Base-by-base conservation (phyloP, 164 flowering plant species). In the Sextonia rubra region DNA sequence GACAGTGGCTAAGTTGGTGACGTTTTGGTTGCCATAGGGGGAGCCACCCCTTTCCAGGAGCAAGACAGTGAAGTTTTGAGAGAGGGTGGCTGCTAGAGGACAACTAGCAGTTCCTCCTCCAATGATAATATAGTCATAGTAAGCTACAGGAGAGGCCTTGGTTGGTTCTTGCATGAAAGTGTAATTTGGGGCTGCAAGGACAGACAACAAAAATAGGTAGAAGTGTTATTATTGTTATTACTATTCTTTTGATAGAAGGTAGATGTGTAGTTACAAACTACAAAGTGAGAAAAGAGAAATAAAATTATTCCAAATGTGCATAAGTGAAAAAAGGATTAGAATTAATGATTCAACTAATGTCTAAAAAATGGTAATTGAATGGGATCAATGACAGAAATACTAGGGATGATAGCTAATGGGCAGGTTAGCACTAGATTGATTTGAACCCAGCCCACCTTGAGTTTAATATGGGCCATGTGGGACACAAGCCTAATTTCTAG, bases 41-140 rank as follows among this genome's bases (percentile, higher is more conserved):
- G 84, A 79, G 58, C 91, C 97, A 6, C 98, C 98, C 32, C 97
- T 77, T 69, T 93, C 98, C 0, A 93, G 79, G 29, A 93, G 44
- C 17, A 91, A 58, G 3, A 93, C 97, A 6, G 64, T 81, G 24
- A 83, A 82, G 29, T 75, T 75, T 48, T 79, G 77, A 0, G 98
- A 91, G 2, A 93, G 94, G 0, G 98, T 93, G 3, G 98, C 93
- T 0, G 94, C 93, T 22, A 93, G 32, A 0, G 94, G 85, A 61
- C 97, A 93, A n/a, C 97, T 97, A 0, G 91, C 76, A 3, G 98
- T 90, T 49, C 98, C 98, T 22, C 97, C 98, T 0, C 98, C 98
- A 20, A 91, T 62, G 66, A 93, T 69, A 32, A 93, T 89, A 87
- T 93, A 93, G 73, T 91, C 94, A 64, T 82, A 87, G 78, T 48